These are phyloP conservation scores for Monosporascus sp. DNA, from an alignment of 2,329 filamentous ascomycete species.

Conservation along the genomic window DNA sequence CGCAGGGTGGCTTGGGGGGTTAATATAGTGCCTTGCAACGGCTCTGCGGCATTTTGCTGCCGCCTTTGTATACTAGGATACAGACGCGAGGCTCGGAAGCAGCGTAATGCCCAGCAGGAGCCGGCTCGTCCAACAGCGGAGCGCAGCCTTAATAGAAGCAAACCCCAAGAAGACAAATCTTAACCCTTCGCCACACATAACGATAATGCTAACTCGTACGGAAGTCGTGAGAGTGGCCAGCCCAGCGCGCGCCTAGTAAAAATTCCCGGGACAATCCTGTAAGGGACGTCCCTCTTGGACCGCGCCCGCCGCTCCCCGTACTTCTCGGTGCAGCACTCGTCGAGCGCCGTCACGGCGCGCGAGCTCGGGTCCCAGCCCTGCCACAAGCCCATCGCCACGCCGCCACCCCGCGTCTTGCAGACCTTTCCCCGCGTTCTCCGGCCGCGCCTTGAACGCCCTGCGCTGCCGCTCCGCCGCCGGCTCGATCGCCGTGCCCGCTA, in stretches of 20 bases:
- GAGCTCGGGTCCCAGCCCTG: constrained; percentile 27
- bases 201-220: no score
- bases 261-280: constrained; percentile 30
- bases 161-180: no score
- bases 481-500: no score
- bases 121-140: no score
- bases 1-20: neutral
- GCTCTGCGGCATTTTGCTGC: constrained; percentile 1
- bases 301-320: constrained; percentile 35
- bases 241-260: constrained; percentile 23
- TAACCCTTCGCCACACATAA: neutral
- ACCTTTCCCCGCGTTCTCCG: no score
- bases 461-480: no score
- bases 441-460: no score
- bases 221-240: no score
- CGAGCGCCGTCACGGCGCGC: constrained; percentile 27
- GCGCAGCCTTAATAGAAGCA: no score
- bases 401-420: constrained; percentile 32
- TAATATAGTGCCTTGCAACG: neutral
- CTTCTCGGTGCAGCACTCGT: constrained; percentile 31
- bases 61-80: constrained; percentile 13
- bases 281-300: constrained; percentile 34
- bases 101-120: neutral
- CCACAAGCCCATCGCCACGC: constrained; percentile 21
- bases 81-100: constrained; percentile 2